A percentile compares a stretch with the other conserved stretches of the same genome.
phyloP scores from a whole-genome alignment of 768 basidiomycete species.

The Dioszegia hungarica region DNA sequence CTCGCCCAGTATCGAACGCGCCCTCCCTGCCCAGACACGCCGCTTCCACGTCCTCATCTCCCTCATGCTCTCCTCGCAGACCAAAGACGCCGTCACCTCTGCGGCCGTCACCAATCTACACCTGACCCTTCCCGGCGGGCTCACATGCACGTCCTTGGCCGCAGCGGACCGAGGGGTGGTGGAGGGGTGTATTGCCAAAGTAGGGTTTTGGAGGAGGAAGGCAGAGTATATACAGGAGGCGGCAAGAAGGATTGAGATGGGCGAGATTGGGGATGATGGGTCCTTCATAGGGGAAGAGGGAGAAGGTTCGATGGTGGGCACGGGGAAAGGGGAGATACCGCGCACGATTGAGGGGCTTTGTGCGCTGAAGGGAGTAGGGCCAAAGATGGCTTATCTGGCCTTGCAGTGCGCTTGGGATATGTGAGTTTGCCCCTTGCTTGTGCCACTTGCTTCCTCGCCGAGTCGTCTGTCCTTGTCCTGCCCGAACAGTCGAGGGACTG shows the following conservation, averaged over 20 bases:
- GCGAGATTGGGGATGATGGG: slow-evolving; percentile 27
- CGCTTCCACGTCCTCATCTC: slow-evolving; percentile 83
- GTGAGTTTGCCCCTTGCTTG: slow-evolving; percentile 50
- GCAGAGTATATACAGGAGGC: slow-evolving; percentile 68
- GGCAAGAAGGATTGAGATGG: slow-evolving; percentile 63
- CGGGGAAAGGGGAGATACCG: slow-evolving; percentile 70
- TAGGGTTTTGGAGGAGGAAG: slow-evolving; percentile 89
- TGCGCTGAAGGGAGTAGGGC: slow-evolving; percentile 83
- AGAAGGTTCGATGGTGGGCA: too few species aligned
- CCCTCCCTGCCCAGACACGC: slow-evolving; percentile 56
- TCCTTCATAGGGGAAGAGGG: slow-evolving; percentile 51
- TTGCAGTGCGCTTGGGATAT: slow-evolving; percentile 78
- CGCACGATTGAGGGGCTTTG: slow-evolving; percentile 83
- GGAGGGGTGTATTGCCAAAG: slow-evolving; percentile 72
- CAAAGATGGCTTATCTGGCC: slow-evolving; percentile 89
- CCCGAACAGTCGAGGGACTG: too few species aligned
- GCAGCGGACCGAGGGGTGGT: slow-evolving; percentile 62
- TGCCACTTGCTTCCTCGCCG: too few species aligned
- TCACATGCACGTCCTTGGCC: slow-evolving; percentile 68
- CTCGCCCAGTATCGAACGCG: slow-evolving; percentile 6
- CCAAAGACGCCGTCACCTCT: slow-evolving; percentile 83
- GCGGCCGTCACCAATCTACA: slow-evolving; percentile 73
- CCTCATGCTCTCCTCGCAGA: slow-evolving; percentile 92
- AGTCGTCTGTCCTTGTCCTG: too few species aligned
- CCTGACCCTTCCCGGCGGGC: slow-evolving; percentile 66